Base-by-base conservation (phyloP, 1,139 yeast genomes). In the Geotrichum restrictum region DNA sequence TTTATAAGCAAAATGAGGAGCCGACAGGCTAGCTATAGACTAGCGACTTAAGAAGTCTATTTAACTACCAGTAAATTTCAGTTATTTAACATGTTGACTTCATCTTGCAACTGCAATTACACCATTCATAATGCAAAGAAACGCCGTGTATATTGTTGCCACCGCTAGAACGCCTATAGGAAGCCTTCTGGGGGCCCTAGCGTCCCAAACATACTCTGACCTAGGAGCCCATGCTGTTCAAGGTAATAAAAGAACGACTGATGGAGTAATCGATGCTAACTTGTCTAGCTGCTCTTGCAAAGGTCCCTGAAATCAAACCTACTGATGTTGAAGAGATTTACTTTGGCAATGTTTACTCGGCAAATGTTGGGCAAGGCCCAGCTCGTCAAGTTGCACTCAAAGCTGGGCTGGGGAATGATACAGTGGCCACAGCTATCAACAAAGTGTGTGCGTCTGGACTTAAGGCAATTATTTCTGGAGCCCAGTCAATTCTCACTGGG, bases 361-460 rank as follows among this genome's bases (percentile, higher is more conserved):
- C 98, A 61, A 88, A 88, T 66, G 82, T 88, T 55, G 98, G 98
- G 58, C 98, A 93, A 74, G 93, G 91, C 58, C 98, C 98, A 46
- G 98, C 98, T 44, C 85, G 98, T 73, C 98, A 93, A 74, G 98
- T 93, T 53, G 97, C 96, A 14, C 68, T 91, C 61, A 85, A 83
- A 68, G 88, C 98, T 22, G 98, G 98, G 18, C 76, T 93, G 52
- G 79, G 88, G 47, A 81, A 84, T 60, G 74, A 80, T 57, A 81
- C 88, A 51, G 85, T 88, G 49, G 95, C 96, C 56, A 81, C 96
- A 54, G 85, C 97, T 52, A 79, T 93, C 62, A 93, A 93, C 80
- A 93, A 93, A 75, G 98, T 93, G 54, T 93, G 98, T 77, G 97
- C 98, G 42, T 86, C 96, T 19, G 98, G 97, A 61, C 78, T 91